Percentiles rank a stretch among this genome's conserved stretches.
These are phyloP conservation scores for Tolypocladium inflatum DNA, from an alignment of 2,329 filamentous ascomycete genomes.

Conservation along the genomic window DNA sequence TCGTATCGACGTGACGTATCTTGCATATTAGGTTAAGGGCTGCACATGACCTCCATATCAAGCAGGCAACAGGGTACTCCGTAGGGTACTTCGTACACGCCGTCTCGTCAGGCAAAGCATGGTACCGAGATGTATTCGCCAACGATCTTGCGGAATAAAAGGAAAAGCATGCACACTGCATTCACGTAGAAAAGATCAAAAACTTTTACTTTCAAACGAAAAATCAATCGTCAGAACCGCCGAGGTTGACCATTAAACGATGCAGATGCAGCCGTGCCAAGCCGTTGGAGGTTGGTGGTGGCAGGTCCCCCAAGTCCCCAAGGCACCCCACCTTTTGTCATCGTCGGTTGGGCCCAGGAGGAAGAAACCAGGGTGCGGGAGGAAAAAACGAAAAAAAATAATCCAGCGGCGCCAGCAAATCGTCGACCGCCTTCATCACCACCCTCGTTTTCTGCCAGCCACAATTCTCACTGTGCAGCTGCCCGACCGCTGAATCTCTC, in stretches of 20 bases:
- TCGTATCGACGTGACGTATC: neutral
- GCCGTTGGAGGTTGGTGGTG: neutral
- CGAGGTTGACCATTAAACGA: no score
- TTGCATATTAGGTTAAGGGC: no score
- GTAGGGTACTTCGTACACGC: neutral
- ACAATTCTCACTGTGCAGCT: neutral
- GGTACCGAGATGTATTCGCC: neutral
- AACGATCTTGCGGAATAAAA: no score
- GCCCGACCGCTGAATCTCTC: neutral
- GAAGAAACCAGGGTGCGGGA: neutral
- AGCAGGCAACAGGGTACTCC: no score
- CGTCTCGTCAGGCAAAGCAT: neutral
- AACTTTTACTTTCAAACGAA: no score
- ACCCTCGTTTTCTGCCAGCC: neutral
- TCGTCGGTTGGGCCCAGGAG: neutral
- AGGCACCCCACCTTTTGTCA: neutral
- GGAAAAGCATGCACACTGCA: neutral
- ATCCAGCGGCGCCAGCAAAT: constrained; percentile 4
- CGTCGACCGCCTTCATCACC: constrained; percentile 7
- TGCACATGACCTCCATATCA: neutral
- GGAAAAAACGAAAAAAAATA: constrained; percentile 8
- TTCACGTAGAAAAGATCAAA: neutral
- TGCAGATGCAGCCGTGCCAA: no score
- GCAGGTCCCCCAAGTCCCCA: neutral
- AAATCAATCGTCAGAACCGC: neutral